Evolutionary conservation across 371 early-diverging fungal species (phyloP).

Genomic region (Dichotomocladium elegans): DNA sequence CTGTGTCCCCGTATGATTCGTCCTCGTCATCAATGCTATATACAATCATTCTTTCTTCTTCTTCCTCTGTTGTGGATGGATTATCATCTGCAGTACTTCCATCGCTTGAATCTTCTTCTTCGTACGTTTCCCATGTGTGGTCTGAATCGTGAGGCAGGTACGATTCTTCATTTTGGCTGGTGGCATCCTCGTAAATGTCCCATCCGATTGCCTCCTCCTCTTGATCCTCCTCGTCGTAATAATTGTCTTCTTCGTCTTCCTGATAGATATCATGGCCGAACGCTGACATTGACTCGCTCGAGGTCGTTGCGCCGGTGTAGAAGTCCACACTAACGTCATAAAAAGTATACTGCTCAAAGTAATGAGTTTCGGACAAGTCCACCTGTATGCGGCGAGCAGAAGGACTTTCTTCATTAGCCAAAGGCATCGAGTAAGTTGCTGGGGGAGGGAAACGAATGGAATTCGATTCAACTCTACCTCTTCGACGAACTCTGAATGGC

Average conservation of each 20-base stretch:
- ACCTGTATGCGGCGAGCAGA: neutral
- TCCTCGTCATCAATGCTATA: no score
- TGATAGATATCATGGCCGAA: neutral
- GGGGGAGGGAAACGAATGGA: neutral
- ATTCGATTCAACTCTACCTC: neutral
- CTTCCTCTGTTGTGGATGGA: neutral
- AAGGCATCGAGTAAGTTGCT: neutral
- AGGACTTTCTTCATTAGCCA: neutral
- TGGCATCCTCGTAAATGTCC: neutral
- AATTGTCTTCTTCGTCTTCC: neutral
- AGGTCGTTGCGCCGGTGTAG: neutral
- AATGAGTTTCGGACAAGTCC: neutral
- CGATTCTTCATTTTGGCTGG: neutral
- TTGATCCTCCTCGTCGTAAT: neutral
- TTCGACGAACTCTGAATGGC: conserved; percentile 7
- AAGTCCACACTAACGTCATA: neutral
- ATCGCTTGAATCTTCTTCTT: neutral
- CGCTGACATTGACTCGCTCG: neutral
- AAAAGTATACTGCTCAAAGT: neutral
- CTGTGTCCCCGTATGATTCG: no score
- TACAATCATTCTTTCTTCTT: neutral
- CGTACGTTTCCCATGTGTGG: neutral
- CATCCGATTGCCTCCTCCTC: neutral
- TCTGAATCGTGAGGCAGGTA: no score
- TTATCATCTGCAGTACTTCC: neutral